Conservation (phyloP, 805 yeast genomes). For the Huiozyma sinensis region DNA sequence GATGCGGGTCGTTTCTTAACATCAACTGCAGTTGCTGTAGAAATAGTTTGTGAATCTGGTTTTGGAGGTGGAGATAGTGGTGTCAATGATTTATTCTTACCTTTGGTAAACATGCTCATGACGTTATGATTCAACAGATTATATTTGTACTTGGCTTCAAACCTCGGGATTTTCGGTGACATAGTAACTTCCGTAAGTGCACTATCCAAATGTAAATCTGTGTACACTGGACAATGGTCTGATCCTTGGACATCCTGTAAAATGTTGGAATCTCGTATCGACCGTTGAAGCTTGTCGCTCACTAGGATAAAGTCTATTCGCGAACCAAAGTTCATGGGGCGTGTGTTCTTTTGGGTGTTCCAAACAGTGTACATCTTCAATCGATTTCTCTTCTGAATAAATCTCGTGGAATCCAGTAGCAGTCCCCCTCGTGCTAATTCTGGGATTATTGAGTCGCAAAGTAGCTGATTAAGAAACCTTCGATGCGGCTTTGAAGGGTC, state of each 20-base stretch:
- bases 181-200: no score
- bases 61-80: not conserved
- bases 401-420: constrained; percentile 50
- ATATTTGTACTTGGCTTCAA: constrained; percentile 46
- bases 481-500: constrained; percentile 33
- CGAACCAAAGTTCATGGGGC: constrained; percentile 81
- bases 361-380: constrained; percentile 78
- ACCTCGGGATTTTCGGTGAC: constrained; percentile 25
- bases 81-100: not conserved
- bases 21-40: not conserved
- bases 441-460: constrained; percentile 27
- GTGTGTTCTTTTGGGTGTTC: constrained; percentile 67
- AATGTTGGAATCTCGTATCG: constrained; percentile 36
- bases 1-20: constrained; percentile 1
- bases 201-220: constrained; percentile 38
- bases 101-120: constrained; percentile 27
- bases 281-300: constrained; percentile 30
- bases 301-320: constrained; percentile 70
- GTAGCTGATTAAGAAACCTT: constrained; percentile 36
- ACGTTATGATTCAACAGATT: constrained; percentile 30
- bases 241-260: constrained; percentile 70
- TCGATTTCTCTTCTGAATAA: constrained; percentile 40
- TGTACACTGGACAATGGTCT: constrained; percentile 86
- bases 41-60: not conserved
- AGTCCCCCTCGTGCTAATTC: constrained; percentile 32